phyloP scores from a whole-genome alignment of 768 basidiomycete genomes.

The Boletales sp. region DNA sequence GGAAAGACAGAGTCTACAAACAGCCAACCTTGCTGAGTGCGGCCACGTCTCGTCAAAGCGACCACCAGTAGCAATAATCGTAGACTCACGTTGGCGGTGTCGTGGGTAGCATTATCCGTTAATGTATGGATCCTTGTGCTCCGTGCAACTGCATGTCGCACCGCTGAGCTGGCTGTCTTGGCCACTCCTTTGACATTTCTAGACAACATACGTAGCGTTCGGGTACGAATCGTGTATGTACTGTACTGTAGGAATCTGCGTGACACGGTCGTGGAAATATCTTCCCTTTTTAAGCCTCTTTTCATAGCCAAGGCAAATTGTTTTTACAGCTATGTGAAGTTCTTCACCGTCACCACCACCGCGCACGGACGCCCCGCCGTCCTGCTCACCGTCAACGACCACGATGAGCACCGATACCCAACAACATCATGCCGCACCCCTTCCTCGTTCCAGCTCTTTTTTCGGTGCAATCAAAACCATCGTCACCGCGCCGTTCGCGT shows the following conservation, averaged over 20 bases:
- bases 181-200: conserved; percentile 7
- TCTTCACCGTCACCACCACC: conserved; percentile 13
- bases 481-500: conserved; percentile 57
- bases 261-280: conserved; percentile 5
- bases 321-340: conserved; percentile 15
- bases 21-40: conserved; percentile 52
- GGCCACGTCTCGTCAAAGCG: conserved; percentile 2
- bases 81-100: conserved; percentile 18
- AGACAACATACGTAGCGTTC: conserved; percentile 14
- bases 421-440: conserved; percentile 28
- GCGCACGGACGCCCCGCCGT: conserved; percentile 15
- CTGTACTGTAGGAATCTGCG: not conserved
- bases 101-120: conserved; percentile 1
- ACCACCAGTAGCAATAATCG: conserved; percentile 9
- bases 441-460: conserved; percentile 56
- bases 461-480: conserved; percentile 61
- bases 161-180: not conserved
- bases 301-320: conserved; percentile 17
- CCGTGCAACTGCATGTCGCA: not conserved
- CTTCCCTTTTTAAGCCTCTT: conserved; percentile 7
- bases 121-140: not conserved
- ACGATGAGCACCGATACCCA: conserved; percentile 31
- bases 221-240: no score
- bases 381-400: conserved; percentile 15
- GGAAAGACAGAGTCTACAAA: conserved; percentile 82